Conservation (phyloP, 495 filamentous ascomycete species). For the Parachaetomium inaequale region DNA sequence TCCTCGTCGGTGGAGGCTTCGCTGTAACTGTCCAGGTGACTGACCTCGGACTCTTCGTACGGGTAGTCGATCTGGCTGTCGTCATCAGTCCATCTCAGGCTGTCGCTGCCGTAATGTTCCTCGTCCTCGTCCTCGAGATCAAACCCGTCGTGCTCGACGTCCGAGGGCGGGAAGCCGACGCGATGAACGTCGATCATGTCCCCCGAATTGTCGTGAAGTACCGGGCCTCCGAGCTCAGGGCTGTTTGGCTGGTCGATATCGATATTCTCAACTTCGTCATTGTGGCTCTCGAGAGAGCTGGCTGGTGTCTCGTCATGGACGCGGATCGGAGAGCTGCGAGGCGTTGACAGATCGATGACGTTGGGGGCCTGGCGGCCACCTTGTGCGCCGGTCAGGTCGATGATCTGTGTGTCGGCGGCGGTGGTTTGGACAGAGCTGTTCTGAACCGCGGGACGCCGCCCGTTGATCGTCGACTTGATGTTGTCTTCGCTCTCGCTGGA, state of each 20-base stretch:
- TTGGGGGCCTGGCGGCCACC: neutral
- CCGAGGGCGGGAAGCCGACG: neutral
- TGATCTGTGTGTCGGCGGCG: neutral
- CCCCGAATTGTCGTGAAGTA: neutral
- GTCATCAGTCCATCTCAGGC: constrained; percentile 7
- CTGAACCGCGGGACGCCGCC: neutral
- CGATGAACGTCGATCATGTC: neutral
- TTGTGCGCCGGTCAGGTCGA: constrained; percentile 19
- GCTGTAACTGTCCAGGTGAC: constrained; percentile 26
- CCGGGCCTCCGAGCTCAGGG: neutral
- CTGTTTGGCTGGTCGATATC: neutral
- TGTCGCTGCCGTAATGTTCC: constrained; percentile 9
- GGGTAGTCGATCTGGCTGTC: constrained; percentile 18
- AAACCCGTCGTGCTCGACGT: constrained; percentile 14
- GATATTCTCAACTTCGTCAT: neutral
- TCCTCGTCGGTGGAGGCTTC: constrained; percentile 31
- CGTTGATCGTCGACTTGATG: neutral
- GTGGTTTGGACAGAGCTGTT: neutral
- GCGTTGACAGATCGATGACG: constrained; percentile 25
- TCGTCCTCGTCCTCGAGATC: constrained; percentile 6
- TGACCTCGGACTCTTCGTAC: constrained; percentile 23
- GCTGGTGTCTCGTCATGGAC: neutral
- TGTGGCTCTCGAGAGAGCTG: neutral
- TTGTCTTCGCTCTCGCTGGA: constrained; percentile 9
- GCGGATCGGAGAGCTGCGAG: constrained; percentile 1